A percentile compares a stretch with the other conserved stretches of the same genome.
Evolutionary conservation across 805 yeast species (phyloP).

Genomic region (Candida argentea): DNA sequence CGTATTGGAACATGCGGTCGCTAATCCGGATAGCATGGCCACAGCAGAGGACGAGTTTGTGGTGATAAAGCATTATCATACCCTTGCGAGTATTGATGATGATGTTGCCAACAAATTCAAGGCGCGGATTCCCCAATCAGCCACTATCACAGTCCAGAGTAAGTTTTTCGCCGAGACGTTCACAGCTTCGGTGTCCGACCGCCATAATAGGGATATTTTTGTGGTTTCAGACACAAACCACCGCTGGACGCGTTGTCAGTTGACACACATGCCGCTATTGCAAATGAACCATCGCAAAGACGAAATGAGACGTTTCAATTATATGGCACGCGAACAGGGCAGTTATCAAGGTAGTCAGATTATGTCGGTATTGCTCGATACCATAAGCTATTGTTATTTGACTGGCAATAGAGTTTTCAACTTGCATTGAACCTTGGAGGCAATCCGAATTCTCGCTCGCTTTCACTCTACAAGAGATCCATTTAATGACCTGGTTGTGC

Average conservation of each 20-base stretch:
- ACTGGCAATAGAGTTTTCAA: conserved; percentile 27
- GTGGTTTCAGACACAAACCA: conserved; percentile 22
- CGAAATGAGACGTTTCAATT: conserved; percentile 21
- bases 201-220: conserved; percentile 5
- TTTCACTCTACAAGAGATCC: neutral
- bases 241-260: conserved; percentile 26
- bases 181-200: conserved; percentile 4
- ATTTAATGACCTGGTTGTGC: neutral
- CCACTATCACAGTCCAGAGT: conserved; percentile 17
- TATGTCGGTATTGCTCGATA: conserved; percentile 9
- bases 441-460: neutral
- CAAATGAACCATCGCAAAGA: conserved; percentile 23
- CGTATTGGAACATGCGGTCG: conserved; percentile 6
- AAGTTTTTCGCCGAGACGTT: conserved; percentile 26
- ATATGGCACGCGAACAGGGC: conserved; percentile 9
- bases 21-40: conserved; percentile 1
- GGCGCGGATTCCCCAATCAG: conserved; percentile 7
- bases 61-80: conserved; percentile 8
- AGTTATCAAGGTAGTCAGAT: conserved; percentile 6
- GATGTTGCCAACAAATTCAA: neutral
- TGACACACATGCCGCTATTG: conserved; percentile 27
- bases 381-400: conserved; percentile 23
- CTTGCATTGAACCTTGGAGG: conserved; percentile 1
- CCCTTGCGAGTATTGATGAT: conserved; percentile 3
- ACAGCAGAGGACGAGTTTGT: conserved; percentile 15